Percentiles rank a stretch among this genome's conserved stretches.
These are phyloP conservation scores for Cercospora citrullina DNA, from an alignment of 2,329 filamentous ascomycete genomes.

Conservation along the genomic window DNA sequence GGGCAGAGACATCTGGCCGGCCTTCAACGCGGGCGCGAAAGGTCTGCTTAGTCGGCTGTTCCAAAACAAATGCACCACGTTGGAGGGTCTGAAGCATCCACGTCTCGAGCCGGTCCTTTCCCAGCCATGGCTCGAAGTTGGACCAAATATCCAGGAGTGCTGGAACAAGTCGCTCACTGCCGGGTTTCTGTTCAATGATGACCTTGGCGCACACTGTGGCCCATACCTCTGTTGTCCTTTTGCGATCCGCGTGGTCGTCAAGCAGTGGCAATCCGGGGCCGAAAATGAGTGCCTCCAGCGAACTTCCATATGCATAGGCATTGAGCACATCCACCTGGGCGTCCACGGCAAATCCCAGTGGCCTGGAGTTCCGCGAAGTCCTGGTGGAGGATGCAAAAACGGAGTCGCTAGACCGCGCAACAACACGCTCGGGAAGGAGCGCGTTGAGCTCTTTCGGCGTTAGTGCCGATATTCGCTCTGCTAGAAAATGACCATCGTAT, in stretches of 20 bases:
- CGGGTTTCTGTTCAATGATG: slow-evolving; percentile 73
- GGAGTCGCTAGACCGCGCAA: slow-evolving; percentile 78
- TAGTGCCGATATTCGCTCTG: slow-evolving; percentile 75
- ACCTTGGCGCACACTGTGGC: slow-evolving; percentile 81
- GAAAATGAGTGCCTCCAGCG: slow-evolving; percentile 34
- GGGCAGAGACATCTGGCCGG: slow-evolving; percentile 66
- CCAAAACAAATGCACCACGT: slow-evolving; percentile 86
- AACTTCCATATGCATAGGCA: slow-evolving; percentile 29
- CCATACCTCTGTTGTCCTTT: slow-evolving; percentile 83
- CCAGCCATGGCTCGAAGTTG: slow-evolving; percentile 83
- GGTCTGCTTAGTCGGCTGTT: slow-evolving; percentile 75
- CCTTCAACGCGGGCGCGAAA: slow-evolving; percentile 68
- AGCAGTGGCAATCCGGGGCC: slow-evolving; percentile 45
- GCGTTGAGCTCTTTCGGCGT: slow-evolving; percentile 73
- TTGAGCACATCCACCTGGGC: slow-evolving; percentile 32
- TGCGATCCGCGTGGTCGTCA: slow-evolving; percentile 56
- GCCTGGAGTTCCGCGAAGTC: slow-evolving; percentile 46
- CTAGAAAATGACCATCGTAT: slow-evolving; percentile 84
- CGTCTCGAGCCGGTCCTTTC: slow-evolving; percentile 84
- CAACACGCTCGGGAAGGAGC: slow-evolving; percentile 75
- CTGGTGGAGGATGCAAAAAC: slow-evolving; percentile 64
- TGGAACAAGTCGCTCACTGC: slow-evolving; percentile 76
- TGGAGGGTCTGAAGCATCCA: slow-evolving; percentile 94
- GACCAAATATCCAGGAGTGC: slow-evolving; percentile 87
- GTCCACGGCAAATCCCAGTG: slow-evolving; percentile 34